Evolutionary conservation across 805 yeast genomes (phyloP), one percentile per base, ranked within the genome.

Genomic region (Vanderwaltozyma polyspora): DNA sequence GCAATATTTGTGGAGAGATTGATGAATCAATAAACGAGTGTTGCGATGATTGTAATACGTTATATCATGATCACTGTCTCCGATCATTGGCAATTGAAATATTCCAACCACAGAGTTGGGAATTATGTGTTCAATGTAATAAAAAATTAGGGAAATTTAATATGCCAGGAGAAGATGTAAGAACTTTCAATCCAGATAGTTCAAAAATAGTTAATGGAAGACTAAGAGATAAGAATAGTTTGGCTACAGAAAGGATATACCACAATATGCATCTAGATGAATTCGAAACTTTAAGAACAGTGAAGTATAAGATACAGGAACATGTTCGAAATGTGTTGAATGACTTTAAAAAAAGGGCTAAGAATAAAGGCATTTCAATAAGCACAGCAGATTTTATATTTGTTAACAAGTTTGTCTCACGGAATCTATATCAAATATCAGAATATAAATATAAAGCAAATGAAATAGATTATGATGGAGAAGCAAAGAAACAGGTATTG

Each of bases 321-420:
- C 56, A 73, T 22, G 76, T 82, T 9, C 58, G 84, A 27, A 60
- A 66, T 14, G 63, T 60, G 14, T 49, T 82, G 31, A 60, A 74
- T 32, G 70, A 72, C 2, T 52, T 67, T 19, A 75, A 72, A 46
- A 53, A 59, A 13, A 54, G 58, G 4, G 30, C 16, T 6, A 13
- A 12, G 5, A 8, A 14, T 2, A 19, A 13, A 16, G 60, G 60
- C 1, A 37, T 37, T 2, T 35, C 9, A 18, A 43, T 64, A 4
- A 52, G 44, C 21, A 59, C 57, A 19, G 59, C 59, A 3, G 61
- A 62, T 33, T 83, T 76, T 49, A 78, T 84, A 3, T 53, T 52
- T 12, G 65, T 81, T 35, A 82, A 82, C 55, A 72, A 71, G 57
- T 58, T 57, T 3, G 75, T 80, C 5, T 78, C 87, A 11, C 63